Conservation (phyloP, 176 grass and related monocot genomes). For the Eragrostis nindensis region DNA sequence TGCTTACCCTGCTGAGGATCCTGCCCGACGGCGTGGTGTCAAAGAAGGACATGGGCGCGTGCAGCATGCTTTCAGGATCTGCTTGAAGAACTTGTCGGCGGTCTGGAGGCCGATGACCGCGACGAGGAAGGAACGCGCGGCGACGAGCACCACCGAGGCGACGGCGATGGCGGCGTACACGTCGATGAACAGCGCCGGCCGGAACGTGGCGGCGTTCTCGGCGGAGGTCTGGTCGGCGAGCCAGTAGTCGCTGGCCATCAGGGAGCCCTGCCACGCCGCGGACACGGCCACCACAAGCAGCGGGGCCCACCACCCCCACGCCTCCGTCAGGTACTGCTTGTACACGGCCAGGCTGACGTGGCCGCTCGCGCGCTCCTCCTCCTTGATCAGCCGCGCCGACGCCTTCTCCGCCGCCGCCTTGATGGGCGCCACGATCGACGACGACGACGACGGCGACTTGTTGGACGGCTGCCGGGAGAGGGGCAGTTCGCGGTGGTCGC, state of each 20-base stretch:
- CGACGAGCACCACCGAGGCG: conserved; percentile 55
- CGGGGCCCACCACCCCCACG: conserved; percentile 81
- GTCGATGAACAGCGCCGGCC: conserved; percentile 63
- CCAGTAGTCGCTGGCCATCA: conserved; percentile 91
- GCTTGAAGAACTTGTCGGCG: conserved; percentile 76
- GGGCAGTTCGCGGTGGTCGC: conserved; percentile 11
- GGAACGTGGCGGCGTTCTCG: conserved; percentile 51
- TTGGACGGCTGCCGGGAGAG: conserved; percentile 47
- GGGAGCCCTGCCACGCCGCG: conserved; percentile 62
- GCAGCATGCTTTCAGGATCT: conserved; percentile 89
- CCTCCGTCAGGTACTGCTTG: conserved; percentile 86
- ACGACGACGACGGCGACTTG: not conserved
- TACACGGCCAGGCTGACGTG: conserved; percentile 80
- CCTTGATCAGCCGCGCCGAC: conserved; percentile 79
- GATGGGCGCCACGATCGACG: conserved; percentile 41
- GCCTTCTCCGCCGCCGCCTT: conserved; percentile 54
- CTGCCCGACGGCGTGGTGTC: conserved; percentile 96
- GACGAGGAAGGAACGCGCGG: conserved; percentile 61
- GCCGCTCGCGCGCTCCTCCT: conserved; percentile 81
- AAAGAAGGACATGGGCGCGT: conserved; percentile 96
- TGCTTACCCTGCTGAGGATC: conserved; percentile 85
- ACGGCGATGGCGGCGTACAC: conserved; percentile 62
- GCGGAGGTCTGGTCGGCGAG: conserved; percentile 79
- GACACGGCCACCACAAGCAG: conserved; percentile 51
- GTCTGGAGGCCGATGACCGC: conserved; percentile 74